Evolutionary conservation across 140 eudicot species (phyloP), one percentile per base, ranked within the genome.

Genomic region (Erigeron philadelphicus): DNA sequence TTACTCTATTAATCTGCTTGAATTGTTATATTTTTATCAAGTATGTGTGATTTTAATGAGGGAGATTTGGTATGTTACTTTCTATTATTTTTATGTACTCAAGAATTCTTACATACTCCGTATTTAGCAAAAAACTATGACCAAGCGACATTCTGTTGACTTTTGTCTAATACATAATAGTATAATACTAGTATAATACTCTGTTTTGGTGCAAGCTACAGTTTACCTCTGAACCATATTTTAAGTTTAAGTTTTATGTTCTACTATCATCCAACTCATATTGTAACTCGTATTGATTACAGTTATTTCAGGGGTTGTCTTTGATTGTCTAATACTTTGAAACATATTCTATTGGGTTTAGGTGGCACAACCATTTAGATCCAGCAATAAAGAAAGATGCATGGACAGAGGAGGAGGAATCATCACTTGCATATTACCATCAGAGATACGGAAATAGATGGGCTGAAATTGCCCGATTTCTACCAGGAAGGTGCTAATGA

Each of bases 321-420:
- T 31, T 31, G 38, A 31, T 53, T 15, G 10, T 16, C 59, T n/a
- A 53, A 16, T 53, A 53, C 18, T 46, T 21, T 62, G 21, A 59
- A 71, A 55, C 55, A 43, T 3, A 42, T 38, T 35, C 4, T 66
- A 61, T 78, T 25, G 21, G 67, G 68, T 70, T 52, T 85, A 90
- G 97, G 83, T 90, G 97, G 97, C 84, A 82, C 70, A 88, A 90
- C 72, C 97, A 90, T 79, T 80, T 90, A 50, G 85, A 90, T 71
- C 97, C 95, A 19, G 82, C 87, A 57, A 86, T 90, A 46, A 90
- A 76, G 65, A 88, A 73, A 73, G 96, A 90, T 42, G 89, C 91
- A 25, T 90, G 97, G 97, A 84, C 88, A 25, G 77, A 82, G 55
- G 88, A 70, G 47, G 97, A 90, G 74, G 96, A 88, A 61, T 75